These are phyloP conservation scores for Immersiporthe knoxdaviesiana DNA, from an alignment of 2,329 filamentous ascomycete genomes.

Conservation along the genomic window DNA sequence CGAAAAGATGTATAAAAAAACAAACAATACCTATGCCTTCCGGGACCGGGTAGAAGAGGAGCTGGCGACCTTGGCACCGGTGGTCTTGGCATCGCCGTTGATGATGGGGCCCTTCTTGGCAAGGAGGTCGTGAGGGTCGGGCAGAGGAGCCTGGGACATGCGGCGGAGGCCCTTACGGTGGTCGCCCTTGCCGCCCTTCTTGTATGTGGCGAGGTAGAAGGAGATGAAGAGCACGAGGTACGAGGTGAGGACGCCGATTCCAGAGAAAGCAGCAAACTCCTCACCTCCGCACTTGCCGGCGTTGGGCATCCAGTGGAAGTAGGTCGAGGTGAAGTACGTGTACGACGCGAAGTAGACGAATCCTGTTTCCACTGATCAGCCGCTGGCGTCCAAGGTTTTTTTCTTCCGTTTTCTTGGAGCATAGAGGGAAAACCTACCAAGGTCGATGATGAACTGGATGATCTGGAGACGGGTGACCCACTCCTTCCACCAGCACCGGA, in stretches of 20 bases:
- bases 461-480: slow-evolving; percentile 99
- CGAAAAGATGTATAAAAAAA: too few relatives aligned
- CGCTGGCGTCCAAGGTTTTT: background rate
- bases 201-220: slow-evolving; percentile 98
- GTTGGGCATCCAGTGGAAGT: slow-evolving; percentile 85
- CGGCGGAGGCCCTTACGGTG: slow-evolving; percentile 76
- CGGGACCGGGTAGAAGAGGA: slow-evolving; percentile 67
- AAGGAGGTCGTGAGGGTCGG: slow-evolving; percentile 80
- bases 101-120: slow-evolving; percentile 48
- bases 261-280: slow-evolving; percentile 93
- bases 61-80: slow-evolving; percentile 61
- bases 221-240: slow-evolving; percentile 98
- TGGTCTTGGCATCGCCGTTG: slow-evolving; percentile 56
- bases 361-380: slow-evolving; percentile 51
- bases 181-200: slow-evolving; percentile 74
- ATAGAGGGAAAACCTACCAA: slow-evolving; percentile 63
- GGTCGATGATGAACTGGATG: slow-evolving; percentile 94
- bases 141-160: slow-evolving; percentile 69
- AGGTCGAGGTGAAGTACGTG: slow-evolving; percentile 93
- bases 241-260: slow-evolving; percentile 88
- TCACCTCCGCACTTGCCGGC: slow-evolving; percentile 87
- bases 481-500: slow-evolving; percentile 99
- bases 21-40: slow-evolving; percentile 67
- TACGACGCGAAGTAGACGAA: slow-evolving; percentile 99
- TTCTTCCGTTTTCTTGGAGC: background rate